Evolutionary conservation across 345 rosid genomes (phyloP).

Genomic region (Aquilaria yunnanensis): DNA sequence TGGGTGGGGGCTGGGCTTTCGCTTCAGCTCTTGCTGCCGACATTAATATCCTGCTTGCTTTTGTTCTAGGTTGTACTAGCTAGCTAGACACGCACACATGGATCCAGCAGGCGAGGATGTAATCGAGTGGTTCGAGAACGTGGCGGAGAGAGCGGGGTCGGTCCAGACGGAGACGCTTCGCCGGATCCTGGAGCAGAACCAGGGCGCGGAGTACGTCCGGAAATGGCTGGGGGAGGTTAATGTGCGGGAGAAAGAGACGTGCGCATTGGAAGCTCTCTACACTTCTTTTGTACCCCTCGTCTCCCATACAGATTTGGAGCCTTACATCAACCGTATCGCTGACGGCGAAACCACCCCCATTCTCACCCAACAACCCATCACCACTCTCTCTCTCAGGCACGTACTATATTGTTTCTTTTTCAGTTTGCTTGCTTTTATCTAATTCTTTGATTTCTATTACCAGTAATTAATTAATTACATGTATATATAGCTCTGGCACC

Average conservation of each 20-base stretch:
- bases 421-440: neutral
- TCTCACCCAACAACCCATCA: conserved; percentile 66
- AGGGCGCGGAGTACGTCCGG: conserved; percentile 54
- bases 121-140: conserved; percentile 58
- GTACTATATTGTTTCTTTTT: too few species aligned
- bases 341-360: conserved; percentile 73
- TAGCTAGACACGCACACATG: neutral
- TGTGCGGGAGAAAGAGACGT: conserved; percentile 43
- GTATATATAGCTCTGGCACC: conserved; percentile 68
- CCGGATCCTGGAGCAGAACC: conserved; percentile 57
- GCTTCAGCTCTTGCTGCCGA: too few species aligned
- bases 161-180: conserved; percentile 70
- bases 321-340: conserved; percentile 72
- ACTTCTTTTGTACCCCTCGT: conserved; percentile 67
- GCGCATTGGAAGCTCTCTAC: conserved; percentile 62
- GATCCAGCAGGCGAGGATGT: conserved; percentile 34
- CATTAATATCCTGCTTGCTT: too few species aligned
- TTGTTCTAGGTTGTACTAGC: too few species aligned
- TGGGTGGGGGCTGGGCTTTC: too few species aligned
- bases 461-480: neutral
- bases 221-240: conserved; percentile 52
- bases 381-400: conserved; percentile 75
- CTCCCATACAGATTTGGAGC: conserved; percentile 84
- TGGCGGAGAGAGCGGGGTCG: conserved; percentile 38
- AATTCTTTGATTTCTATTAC: conserved; percentile 1